Conservation (phyloP, 495 filamentous ascomycete species). For the Talaromyces adpressus region DNA sequence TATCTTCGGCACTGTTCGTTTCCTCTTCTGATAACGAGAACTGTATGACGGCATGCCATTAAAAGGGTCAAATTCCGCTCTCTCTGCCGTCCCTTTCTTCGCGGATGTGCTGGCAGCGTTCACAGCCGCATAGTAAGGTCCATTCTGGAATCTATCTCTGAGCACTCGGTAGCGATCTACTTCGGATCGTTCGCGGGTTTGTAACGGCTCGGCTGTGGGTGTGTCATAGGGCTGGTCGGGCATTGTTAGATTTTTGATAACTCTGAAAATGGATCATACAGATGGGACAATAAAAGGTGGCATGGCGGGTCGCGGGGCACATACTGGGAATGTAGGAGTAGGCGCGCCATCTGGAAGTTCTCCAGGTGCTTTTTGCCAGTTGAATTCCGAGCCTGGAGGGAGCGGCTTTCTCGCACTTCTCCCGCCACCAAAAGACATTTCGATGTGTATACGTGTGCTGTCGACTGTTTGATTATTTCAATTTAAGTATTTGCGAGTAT, state of each 20-base stretch:
- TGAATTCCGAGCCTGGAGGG: conserved; percentile 9
- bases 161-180: conserved; percentile 41
- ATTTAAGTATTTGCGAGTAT: not conserved
- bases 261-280: no score
- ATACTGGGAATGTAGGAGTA: conserved; percentile 7
- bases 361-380: conserved; percentile 9
- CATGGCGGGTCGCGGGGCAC: not conserved
- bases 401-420: conserved; percentile 6
- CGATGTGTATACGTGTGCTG: not conserved
- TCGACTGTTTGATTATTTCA: not conserved
- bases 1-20: conserved; percentile 40
- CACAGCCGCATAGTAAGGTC: conserved; percentile 51
- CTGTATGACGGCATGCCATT: conserved; percentile 54
- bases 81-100: conserved; percentile 30
- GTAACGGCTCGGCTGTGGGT: conserved; percentile 26
- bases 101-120: conserved; percentile 36
- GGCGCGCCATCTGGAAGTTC: conserved; percentile 6
- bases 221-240: conserved; percentile 29
- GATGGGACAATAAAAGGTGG: no score
- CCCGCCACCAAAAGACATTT: conserved; percentile 2
- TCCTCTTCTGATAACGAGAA: conserved; percentile 48
- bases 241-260: not conserved
- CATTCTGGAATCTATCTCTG: conserved; percentile 47
- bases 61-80: conserved; percentile 49
- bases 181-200: conserved; percentile 25